Conservation (phyloP, 805 yeast genomes). For the Scheffersomyces lignosus region DNA sequence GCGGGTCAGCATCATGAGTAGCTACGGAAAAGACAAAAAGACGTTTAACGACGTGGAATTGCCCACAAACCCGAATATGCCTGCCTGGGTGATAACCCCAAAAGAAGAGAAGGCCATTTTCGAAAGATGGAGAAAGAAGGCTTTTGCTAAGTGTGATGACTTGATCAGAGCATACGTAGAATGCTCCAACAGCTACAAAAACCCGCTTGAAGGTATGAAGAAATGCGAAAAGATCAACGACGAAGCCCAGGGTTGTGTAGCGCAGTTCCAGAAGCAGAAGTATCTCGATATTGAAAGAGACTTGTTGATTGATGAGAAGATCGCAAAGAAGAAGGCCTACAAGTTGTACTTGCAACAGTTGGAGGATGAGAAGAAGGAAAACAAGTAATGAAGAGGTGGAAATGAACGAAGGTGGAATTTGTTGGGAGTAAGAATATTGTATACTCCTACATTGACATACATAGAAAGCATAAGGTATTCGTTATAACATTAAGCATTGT, state of each 20-base stretch:
- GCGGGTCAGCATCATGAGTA: slow-evolving; percentile 23
- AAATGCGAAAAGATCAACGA: slow-evolving; percentile 60
- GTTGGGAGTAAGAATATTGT: too few species aligned
- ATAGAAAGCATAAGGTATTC: too few species aligned
- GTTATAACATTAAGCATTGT: too few species aligned
- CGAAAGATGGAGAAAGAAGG: slow-evolving; percentile 64
- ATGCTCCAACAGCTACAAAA: slow-evolving; percentile 60
- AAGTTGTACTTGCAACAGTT: neutral
- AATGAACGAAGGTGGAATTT: too few species aligned
- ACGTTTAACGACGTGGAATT: slow-evolving; percentile 38
- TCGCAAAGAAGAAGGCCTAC: slow-evolving; percentile 25
- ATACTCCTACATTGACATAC: too few species aligned
- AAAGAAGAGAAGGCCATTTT: slow-evolving; percentile 73
- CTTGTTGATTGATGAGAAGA: slow-evolving; percentile 59
- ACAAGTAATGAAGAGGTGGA: too few species aligned
- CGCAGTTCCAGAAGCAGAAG: slow-evolving; percentile 57
- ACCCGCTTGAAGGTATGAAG: slow-evolving; percentile 63
- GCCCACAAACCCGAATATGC: slow-evolving; percentile 50
- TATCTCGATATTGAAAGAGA: slow-evolving; percentile 72
- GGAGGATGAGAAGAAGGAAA: neutral
- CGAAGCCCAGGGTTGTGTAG: slow-evolving; percentile 63
- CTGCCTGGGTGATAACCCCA: slow-evolving; percentile 76
- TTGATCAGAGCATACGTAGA: slow-evolving; percentile 66
- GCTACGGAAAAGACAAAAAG: slow-evolving; percentile 23
- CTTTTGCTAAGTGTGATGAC: slow-evolving; percentile 67